A percentile compares a stretch with the other conserved stretches of the same genome.
Evolutionary conservation across 306 rosid species (phyloP).

Genomic region (Cucurbita ficifolia): DNA sequence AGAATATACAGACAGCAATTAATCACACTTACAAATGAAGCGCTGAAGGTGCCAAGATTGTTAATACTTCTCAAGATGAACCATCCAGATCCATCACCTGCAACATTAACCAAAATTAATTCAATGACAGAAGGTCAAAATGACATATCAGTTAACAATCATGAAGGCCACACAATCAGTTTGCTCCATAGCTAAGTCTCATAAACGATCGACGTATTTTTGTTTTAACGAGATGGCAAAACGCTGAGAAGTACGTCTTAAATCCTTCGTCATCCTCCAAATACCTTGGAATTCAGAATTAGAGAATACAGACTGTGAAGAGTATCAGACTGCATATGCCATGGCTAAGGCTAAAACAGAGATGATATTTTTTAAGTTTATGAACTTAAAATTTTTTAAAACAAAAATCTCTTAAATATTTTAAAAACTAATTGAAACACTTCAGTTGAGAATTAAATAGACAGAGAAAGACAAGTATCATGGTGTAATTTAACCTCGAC

Average conservation of each 20-base stretch:
- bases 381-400: no score
- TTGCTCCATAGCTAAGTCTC: constrained; percentile 52
- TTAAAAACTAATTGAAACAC: no score
- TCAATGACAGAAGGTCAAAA: background rate
- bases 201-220: constrained; percentile 50
- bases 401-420: no score
- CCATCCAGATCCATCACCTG: constrained; percentile 50
- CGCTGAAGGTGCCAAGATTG: constrained; percentile 1
- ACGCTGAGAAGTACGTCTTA: constrained; percentile 76
- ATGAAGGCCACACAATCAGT: background rate
- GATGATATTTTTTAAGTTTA: no score
- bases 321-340: background rate
- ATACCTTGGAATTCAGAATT: constrained; percentile 29
- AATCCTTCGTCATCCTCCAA: constrained; percentile 63
- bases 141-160: background rate
- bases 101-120: constrained; percentile 13
- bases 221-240: constrained; percentile 32
- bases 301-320: background rate
- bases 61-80: constrained; percentile 34
- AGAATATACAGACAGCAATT: background rate
- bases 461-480: no score
- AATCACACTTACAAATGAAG: background rate
- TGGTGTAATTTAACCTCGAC: no score
- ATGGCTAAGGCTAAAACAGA: background rate
- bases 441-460: no score